Base-by-base conservation (phyloP, 2,329 filamentous ascomycete species). In the Verticillium tricorpus region DNA sequence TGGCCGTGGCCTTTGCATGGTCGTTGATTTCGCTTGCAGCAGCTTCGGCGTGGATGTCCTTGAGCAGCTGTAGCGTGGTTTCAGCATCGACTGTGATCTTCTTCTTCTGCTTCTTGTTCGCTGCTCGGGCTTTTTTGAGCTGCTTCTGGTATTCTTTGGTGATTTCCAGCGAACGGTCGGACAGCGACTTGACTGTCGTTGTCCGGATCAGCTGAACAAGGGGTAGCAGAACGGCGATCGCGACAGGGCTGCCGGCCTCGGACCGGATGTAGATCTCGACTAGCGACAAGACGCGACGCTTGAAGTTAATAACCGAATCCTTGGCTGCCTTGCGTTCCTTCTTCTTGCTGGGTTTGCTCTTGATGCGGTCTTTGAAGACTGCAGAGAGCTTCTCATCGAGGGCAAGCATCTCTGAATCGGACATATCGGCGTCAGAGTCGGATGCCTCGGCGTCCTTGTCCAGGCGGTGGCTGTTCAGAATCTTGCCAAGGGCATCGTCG, bases 351-450 rank as follows among this genome's bases (percentile, higher is more conserved):
- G 80, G 78, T 17, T 79, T 80, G 19, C 69, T 68, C 73, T 92
- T 89, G 66, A 85, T 86, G 57, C 89, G 87, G 67, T 93, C 88
- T 67, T 88, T 87, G 82, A 98, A 96, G 64, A 97, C 92, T 65
- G 91, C 91, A 58, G 88, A 86, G 4, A 99, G 85, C 71, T 94
- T 89, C 12, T 85, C 85, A 69, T 98, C 94, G 17, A 98, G 80
- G 3, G 88, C 88, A 77, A 97, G 88, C 95, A 98, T 98, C 72
- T 97, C 90, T 19, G 94, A 93, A 76, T 98, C 94, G 64, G 92
- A 90, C 93, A 99, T 97, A 75, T 97, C 92, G 2, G 85, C 87
- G 63, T 90, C 89, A 11, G 84, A 84, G 34, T 86, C 86, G 1
- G 81, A 84, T 1, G 80, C 80, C 2, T 83, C 82, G 1, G 82